Conservation (phyloP, 2,329 filamentous ascomycete species). For the Hypomyces rosellus region DNA sequence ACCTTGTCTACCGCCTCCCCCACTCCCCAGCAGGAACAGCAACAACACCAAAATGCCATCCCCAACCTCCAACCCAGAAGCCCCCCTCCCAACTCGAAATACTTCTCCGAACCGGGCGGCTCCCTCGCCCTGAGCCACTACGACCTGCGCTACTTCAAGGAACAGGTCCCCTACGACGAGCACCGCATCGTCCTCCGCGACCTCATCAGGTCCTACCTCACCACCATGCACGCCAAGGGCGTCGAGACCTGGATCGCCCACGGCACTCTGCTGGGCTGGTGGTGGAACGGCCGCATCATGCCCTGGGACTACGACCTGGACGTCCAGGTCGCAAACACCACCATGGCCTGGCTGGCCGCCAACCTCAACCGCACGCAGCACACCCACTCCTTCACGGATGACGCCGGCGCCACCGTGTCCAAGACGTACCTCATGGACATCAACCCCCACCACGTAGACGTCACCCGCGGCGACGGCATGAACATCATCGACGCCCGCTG, state of each 20-base stretch:
- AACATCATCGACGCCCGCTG: constrained; percentile 83
- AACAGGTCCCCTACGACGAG: constrained; percentile 57
- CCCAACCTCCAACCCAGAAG: not conserved
- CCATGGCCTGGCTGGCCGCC: constrained; percentile 58
- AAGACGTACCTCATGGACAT: constrained; percentile 66
- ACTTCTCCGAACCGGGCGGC: constrained; percentile 60
- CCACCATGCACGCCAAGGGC: constrained; percentile 55
- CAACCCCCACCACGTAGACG: constrained; percentile 61
- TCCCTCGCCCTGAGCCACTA: constrained; percentile 63
- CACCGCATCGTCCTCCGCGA: constrained; percentile 60
- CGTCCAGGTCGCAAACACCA: constrained; percentile 65
- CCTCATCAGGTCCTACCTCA: constrained; percentile 69
- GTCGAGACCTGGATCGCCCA: constrained; percentile 84
- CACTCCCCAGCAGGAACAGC: not conserved
- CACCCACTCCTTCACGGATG: constrained; percentile 43
- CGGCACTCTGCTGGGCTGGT: constrained; percentile 79
- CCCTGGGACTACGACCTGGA: constrained; percentile 84
- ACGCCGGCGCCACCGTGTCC: constrained; percentile 30
- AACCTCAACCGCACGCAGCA: constrained; percentile 64
- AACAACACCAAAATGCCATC: no score
- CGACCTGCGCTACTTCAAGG: constrained; percentile 62
- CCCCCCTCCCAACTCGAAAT: constrained; percentile 37
- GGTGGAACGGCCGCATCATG: constrained; percentile 75
- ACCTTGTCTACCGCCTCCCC: not conserved
- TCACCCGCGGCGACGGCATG: constrained; percentile 57